These are phyloP conservation scores for Globomyces pollinis-pini DNA, from an alignment of 192 early-diverging fungal species.

Conservation along the genomic window DNA sequence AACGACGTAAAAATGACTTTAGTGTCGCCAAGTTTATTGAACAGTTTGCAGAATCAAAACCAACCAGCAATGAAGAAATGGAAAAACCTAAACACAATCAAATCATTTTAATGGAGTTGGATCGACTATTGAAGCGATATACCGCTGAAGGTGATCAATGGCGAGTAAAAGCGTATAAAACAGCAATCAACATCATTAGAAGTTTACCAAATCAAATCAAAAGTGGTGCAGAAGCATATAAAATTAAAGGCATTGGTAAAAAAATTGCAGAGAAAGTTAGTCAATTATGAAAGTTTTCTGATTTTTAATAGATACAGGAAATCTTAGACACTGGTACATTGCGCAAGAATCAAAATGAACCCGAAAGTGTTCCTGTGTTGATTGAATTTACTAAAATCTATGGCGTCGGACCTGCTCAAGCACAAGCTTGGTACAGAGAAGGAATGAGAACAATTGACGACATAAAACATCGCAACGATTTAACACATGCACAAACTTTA, in stretches of 20 bases:
- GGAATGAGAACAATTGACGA: slow-evolving; percentile 42
- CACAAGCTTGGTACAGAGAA: slow-evolving; percentile 21
- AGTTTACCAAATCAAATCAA: slow-evolving; percentile 22
- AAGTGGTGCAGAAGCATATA: slow-evolving; percentile 24
- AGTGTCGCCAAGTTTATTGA: too few species aligned
- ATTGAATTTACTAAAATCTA: slow-evolving; percentile 31
- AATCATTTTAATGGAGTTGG: slow-evolving; percentile 10
- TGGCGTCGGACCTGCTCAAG: slow-evolving; percentile 16
- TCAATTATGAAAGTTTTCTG: not conserved
- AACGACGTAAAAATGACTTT: too few species aligned
- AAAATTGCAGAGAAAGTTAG: slow-evolving; percentile 36
- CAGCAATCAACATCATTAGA: slow-evolving; percentile 29
- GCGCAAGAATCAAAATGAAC: slow-evolving; percentile 26
- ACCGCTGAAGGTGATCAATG: slow-evolving; percentile 37
- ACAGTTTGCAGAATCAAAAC: too few species aligned
- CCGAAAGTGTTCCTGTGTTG: slow-evolving; percentile 19
- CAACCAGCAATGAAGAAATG: too few species aligned
- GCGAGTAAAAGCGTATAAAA: slow-evolving; percentile 29
- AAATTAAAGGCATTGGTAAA: slow-evolving; percentile 31
- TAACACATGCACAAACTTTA: slow-evolving; percentile 35
- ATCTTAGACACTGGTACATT: slow-evolving; percentile 31
- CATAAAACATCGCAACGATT: slow-evolving; percentile 18
- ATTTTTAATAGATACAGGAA: slow-evolving; percentile 29
- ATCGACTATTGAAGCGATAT: slow-evolving; percentile 24
- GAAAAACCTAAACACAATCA: too few species aligned